Evolutionary conservation across 805 yeast genomes (phyloP).

Genomic region (Cephaloascus albidus): DNA sequence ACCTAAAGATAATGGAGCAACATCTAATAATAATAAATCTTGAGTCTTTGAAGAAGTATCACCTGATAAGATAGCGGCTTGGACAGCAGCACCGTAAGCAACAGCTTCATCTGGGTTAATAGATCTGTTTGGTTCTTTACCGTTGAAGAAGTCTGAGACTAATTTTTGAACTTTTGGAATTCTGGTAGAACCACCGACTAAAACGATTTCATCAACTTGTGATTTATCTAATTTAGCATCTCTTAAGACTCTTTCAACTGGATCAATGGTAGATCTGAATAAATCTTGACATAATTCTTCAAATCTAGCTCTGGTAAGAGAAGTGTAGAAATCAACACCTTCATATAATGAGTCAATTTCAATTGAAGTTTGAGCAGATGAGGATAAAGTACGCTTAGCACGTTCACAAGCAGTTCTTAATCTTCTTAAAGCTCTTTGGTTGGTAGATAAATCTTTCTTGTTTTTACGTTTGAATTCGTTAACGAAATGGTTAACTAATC

Average conservation of each 20-base stretch:
- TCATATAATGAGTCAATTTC: conserved; percentile 93
- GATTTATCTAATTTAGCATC: conserved; percentile 89
- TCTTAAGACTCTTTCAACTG: conserved; percentile 89
- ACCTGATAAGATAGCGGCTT: conserved; percentile 94
- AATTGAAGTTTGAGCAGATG: conserved; percentile 89
- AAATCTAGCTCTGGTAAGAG: conserved; percentile 94
- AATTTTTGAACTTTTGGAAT: conserved; percentile 95
- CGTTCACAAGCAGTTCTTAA: conserved; percentile 98
- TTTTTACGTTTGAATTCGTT: conserved; percentile 96
- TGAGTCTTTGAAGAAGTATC: conserved; percentile 95
- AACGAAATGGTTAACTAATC: conserved; percentile 88
- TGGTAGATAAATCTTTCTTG: conserved; percentile 86
- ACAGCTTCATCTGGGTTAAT: conserved; percentile 99
- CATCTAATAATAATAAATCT: conserved; percentile 90
- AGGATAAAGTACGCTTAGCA: conserved; percentile 97
- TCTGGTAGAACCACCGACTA: conserved; percentile 98
- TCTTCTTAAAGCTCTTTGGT: conserved; percentile 98
- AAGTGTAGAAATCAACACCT: conserved; percentile 95
- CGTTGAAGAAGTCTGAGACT: conserved; percentile 93
- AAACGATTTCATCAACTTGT: conserved; percentile 82
- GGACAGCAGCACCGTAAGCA: conserved; percentile 99
- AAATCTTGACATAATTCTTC: conserved; percentile 93
- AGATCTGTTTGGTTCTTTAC: conserved; percentile 94
- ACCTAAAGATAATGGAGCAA: conserved; percentile 95
- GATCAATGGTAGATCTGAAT: conserved; percentile 89